Evolutionary conservation across 768 basidiomycete species (phyloP), one percentile per base, ranked within the genome.

Genomic region (Leccinum subgranulosum): DNA sequence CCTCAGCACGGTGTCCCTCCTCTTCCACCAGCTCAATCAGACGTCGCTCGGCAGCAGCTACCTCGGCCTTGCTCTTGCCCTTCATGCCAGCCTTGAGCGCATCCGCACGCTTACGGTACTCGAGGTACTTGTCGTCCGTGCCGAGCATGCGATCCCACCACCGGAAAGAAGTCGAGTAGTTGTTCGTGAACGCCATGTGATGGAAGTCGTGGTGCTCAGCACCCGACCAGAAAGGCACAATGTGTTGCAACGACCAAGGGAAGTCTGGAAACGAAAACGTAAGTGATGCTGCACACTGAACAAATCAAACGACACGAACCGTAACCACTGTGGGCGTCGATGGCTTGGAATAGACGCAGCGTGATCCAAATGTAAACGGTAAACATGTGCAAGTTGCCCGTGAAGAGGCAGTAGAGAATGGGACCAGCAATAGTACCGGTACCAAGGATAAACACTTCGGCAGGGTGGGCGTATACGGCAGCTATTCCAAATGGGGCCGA

Each of bases 151-250:
- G 81, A 72, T 98, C 96, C 73, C 90, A 92, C 88, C 92, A 96
- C 41, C 94, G 84, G 85, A 97, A 97, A 21, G 88, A 91, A 6
- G 94, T 95, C 10, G 92, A 90, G 72, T 82, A 96, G 79, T 95
- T 95, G 80, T 94, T 94, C 51, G 84, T 85, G 79, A 94, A 96
- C 3, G 90, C 87, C 90, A 94, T 91, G 76, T 99, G 96, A 75
- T 98, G 96, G 85, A 94, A 98, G 69, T 98, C 95, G 71, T 97
- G 95, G 76, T 96, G 93, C 67, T 98, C 96, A 0, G 94, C 94
- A 39, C 96, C 95, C 5, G 91, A 89, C 95, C 95, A 98, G 82
- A 98, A 91, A 2, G 94, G 94, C 34, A 98, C 58, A 62, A 93
- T 85, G 77, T 95, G 85, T 64, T 93, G 88, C 55, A 98, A 79